These are phyloP conservation scores for Alternaria brassicae DNA, from an alignment of 2,329 filamentous ascomycete species.

Conservation along the genomic window DNA sequence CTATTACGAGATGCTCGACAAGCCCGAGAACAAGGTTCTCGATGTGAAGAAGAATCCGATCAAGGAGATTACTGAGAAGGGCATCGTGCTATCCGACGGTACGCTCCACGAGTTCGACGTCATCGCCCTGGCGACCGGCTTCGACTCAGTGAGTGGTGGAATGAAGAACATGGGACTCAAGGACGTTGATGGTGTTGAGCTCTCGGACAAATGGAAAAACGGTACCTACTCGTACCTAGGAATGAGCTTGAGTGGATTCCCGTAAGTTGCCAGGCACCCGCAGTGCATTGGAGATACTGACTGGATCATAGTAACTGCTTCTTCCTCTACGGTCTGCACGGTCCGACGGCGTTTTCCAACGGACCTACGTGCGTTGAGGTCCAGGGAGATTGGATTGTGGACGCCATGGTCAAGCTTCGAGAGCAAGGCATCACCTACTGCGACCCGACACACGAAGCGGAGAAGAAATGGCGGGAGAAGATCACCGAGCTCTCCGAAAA, in stretches of 20 bases:
- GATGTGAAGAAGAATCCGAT: conserved; percentile 55
- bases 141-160: conserved; percentile 54
- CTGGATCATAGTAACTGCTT: conserved; percentile 48
- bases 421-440: conserved; percentile 50
- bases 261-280: conserved; percentile 4
- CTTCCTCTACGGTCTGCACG: conserved; percentile 57
- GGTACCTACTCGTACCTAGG: conserved; percentile 54
- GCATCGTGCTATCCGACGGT: conserved; percentile 52
- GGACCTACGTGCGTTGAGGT: conserved; percentile 55
- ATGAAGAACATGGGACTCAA: conserved; percentile 52
- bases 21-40: conserved; percentile 53
- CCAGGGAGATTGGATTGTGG: conserved; percentile 56
- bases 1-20: conserved; percentile 57
- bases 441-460: conserved; percentile 52
- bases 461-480: conserved; percentile 52
- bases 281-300: background rate
- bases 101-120: conserved; percentile 53
- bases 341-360: conserved; percentile 57
- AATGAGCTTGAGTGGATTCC: conserved; percentile 51
- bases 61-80: conserved; percentile 48
- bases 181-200: conserved; percentile 48
- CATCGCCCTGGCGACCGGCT: conserved; percentile 56
- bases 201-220: conserved; percentile 52
- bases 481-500: conserved; percentile 52
- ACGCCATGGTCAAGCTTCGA: conserved; percentile 50